Base-by-base conservation (phyloP, 176 grass and related monocot genomes). In the Bonia amplexicaulis region DNA sequence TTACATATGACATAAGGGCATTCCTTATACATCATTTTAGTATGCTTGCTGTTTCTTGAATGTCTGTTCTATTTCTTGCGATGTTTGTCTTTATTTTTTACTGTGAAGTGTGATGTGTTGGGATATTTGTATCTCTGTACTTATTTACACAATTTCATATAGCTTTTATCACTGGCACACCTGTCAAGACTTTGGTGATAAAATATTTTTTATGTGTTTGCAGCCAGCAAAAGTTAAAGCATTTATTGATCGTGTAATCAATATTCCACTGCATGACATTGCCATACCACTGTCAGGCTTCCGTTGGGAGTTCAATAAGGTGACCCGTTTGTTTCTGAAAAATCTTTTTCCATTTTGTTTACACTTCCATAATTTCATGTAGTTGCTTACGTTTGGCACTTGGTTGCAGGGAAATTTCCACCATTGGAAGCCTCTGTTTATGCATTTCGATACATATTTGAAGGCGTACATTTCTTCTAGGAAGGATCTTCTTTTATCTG, bases 211-310 rank as follows among this genome's bases (percentile, higher is more conserved):
- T 79, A 54, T 74, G 23, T 87, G 20, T 85, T 79, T 93, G 81
- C 90, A 99, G 96, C 93, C 96, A 71, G 87, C 91, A 75, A 96
- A 95, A 69, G 93, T 99, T 60, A 99, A 99, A 92, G 88, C 90
- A 39, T 99, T 99, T 90, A 99, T 99, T 76, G 93, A 99, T 57
- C 85, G 96, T 73, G 96, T 99, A 76, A 92, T 99, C 78, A 96
- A 90, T 59, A 93, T 90, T 88, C 96, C 96, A 45, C 87, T 96
- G 88, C 93, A 92, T 94, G 96, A 99, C 67, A 96, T 99, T 41
- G 96, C 96, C 23, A 99, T 99, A 89, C 96, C 96, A 77, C 90
- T 99, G 52, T 99, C 93, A 26, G 91, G 88, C 74, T 99, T 99
- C 86, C 86, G 53, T 25, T 99, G 96, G 96, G 96, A 96, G 53